phyloP scores from a whole-genome alignment of 2,329 filamentous ascomycete species.

The Talaromyces verruculosus region DNA sequence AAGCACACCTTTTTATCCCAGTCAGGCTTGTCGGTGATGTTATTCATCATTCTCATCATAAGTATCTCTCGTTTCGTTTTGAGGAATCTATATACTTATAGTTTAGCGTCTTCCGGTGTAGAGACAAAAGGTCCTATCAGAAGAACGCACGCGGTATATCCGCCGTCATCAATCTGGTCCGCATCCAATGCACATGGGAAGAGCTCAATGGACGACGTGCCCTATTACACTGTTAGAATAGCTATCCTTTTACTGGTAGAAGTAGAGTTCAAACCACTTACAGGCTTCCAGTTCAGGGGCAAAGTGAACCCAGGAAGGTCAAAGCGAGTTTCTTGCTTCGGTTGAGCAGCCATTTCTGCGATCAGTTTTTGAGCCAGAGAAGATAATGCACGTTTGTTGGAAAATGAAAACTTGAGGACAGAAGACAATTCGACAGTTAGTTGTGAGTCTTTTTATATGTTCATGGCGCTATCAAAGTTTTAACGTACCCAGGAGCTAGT shows the following conservation, averaged over 20 bases:
- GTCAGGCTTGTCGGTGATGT: conserved; percentile 36
- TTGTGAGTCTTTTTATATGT: not conserved
- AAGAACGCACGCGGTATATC: conserved; percentile 26
- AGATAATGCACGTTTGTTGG: not conserved
- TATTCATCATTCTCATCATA: conserved; percentile 44
- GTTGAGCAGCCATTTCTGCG: conserved; percentile 3
- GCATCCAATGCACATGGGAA: conserved; percentile 37
- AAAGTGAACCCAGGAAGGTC: conserved; percentile 22
- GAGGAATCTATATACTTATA: conserved; percentile 23
- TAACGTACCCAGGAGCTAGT: not conserved
- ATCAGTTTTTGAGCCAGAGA: not conserved
- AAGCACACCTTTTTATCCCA: conserved; percentile 20
- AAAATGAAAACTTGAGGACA: not conserved
- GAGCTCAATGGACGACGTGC: not conserved
- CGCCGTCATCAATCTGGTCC: conserved; percentile 30
- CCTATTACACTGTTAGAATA: not conserved
- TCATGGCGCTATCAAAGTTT: not conserved
- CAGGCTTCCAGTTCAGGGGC: conserved; percentile 7
- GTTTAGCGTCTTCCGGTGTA: not conserved
- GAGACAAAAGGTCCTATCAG: not conserved
- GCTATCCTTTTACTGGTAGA: not conserved
- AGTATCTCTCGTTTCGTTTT: conserved; percentile 38
- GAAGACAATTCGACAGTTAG: not conserved
- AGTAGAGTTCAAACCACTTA: not conserved
- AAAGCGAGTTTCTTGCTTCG: conserved; percentile 22